Percentiles rank a stretch among this genome's conserved stretches.
phyloP scores from a whole-genome alignment of 2,329 filamentous ascomycete genomes.

The Aspergillus novofumigatus region DNA sequence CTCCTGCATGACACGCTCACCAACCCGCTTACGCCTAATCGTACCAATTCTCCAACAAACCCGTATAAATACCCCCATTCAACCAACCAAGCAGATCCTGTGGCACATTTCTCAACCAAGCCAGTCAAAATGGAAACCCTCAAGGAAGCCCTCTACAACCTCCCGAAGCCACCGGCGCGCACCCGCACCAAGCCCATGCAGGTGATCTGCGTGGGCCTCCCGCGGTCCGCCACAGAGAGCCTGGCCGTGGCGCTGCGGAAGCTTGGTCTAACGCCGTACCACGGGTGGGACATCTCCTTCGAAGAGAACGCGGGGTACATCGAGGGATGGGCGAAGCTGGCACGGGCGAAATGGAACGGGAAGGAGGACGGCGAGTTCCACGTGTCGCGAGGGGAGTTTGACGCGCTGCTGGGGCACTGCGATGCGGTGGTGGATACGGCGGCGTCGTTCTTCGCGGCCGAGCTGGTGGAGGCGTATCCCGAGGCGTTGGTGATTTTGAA shows the following conservation, averaged over 20 bases:
- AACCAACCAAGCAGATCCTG: not conserved
- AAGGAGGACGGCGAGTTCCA: conserved; percentile 8
- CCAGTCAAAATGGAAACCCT: not conserved
- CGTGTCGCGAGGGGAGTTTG: conserved; percentile 19
- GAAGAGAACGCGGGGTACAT: conserved; percentile 6
- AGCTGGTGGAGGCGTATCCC: conserved; percentile 33
- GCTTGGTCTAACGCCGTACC: conserved; percentile 20
- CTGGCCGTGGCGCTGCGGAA: conserved; percentile 18
- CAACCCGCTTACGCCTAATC: not conserved
- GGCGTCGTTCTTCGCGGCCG: conserved; percentile 25
- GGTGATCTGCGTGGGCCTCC: conserved; percentile 22
- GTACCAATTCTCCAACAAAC: not conserved
- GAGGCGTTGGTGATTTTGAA: conserved; percentile 15
- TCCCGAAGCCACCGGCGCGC: conserved; percentile 1
- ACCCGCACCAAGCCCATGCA: conserved; percentile 14
- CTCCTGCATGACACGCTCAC: not conserved
- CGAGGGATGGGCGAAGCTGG: conserved; percentile 1
- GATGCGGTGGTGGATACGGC: conserved; percentile 30
- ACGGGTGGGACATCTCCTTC: conserved; percentile 16
- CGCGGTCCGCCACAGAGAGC: conserved; percentile 22
- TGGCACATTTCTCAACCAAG: not conserved
- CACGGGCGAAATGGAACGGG: conserved; percentile 10
- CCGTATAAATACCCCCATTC: not conserved
- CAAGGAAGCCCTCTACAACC: conserved; percentile 1
- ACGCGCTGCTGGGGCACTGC: conserved; percentile 25